Base-by-base conservation (phyloP, 2,329 filamentous ascomycete species). In the Pseudogymnoascus sp. region DNA sequence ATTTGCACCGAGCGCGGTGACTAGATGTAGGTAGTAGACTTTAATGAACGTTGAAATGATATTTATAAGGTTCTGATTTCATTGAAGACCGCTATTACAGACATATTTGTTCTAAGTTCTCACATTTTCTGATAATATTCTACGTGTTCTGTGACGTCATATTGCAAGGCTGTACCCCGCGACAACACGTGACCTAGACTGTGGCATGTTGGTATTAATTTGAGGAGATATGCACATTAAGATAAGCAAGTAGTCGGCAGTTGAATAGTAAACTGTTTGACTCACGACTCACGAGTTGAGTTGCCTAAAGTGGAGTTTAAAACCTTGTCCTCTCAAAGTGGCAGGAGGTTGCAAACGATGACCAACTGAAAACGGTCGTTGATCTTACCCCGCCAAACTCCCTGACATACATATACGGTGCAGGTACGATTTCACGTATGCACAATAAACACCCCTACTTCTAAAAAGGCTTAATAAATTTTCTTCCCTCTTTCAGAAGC, bases 271-370 rank as follows among this genome's bases (percentile, higher is more conserved):
- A 36, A 7, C 1, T 7, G 36, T 56, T 14, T 56, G 28, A 21
- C 50, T 56, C 50, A 56, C 28, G 28, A 21, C 50, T 56, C 50
- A 56, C 28, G 50, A 56, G 50, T 34, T 56, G 50, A 56, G 50
- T 56, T 56, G 50, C 50, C 28, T 56, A 56, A 34, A 21, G 50
- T 56, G 50, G 28, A 56, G 50, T 36, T 21, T 2, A 8, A 6
- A 7, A 5, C 3, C 16, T 56, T 18, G 28, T 36, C 50, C 6
- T 18, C 50, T 56, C 28, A 56, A 56, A 56, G 10, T 56, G 50
- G 50, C 50, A 56, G 50, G 50, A 56, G 50, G 50, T 56, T 56
- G 50, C 50, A 56, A 56, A 36, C 50, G 28, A 34, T 56, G 50
- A 56, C 50, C 28, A 56, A 56, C 50, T 56, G 50, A 56, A 56